Evolutionary conservation across 306 rosid species (phyloP).

Genomic region (Bauhinia variegata): DNA sequence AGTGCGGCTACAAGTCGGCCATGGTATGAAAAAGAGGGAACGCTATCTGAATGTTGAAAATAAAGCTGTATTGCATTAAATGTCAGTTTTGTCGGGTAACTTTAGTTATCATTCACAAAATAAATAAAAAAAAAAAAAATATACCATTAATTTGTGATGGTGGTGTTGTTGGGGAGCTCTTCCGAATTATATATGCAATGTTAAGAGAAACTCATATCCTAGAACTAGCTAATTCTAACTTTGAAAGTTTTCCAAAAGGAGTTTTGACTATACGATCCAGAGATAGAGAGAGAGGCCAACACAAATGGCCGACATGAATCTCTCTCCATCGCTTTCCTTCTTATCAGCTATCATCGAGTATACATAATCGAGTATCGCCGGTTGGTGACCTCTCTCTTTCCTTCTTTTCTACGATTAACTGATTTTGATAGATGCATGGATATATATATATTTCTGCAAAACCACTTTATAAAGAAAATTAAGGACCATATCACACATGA

Average conservation of each 20-base stretch:
- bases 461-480: too few relatives aligned
- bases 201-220: constrained; percentile 2
- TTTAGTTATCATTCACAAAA: not conserved
- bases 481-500: too few relatives aligned
- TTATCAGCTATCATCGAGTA: not conserved
- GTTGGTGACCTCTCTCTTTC: constrained; percentile 39
- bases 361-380: constrained; percentile 5
- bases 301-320: constrained; percentile 57
- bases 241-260: constrained; percentile 39
- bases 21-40: too few relatives aligned
- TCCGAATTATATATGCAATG: too few relatives aligned
- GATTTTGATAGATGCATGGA: not conserved
- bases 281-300: constrained; percentile 30
- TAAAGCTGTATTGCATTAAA: not conserved
- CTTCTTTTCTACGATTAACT: not conserved
- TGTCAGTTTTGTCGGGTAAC: not conserved
- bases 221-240: constrained; percentile 16
- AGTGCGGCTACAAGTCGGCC: too few relatives aligned
- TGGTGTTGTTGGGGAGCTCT: too few relatives aligned
- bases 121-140: too few relatives aligned
- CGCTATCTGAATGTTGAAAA: constrained; percentile 9
- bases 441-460: too few relatives aligned
- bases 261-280: constrained; percentile 56
- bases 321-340: constrained; percentile 12
- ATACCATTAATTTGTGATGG: too few relatives aligned